Evolutionary conservation across 108 stramenopile genomes (phyloP).

Genomic region (Cyclotella atomus): DNA sequence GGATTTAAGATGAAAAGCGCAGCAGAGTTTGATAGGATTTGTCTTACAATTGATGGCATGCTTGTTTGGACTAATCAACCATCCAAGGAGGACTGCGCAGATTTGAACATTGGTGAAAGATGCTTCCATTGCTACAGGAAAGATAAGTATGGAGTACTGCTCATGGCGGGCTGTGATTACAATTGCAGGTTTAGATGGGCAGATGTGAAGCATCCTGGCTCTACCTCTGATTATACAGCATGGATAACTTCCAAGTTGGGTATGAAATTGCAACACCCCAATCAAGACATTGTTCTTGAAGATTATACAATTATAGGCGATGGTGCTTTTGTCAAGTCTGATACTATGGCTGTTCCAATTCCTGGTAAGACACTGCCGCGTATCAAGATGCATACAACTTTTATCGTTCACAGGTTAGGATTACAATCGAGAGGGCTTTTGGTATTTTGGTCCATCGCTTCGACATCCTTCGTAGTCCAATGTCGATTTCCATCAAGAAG

Average conservation of each 20-base stretch:
- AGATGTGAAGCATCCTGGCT: neutral
- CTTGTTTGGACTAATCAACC: conserved; percentile 14
- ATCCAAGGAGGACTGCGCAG: neutral
- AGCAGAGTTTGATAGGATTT: conserved; percentile 13
- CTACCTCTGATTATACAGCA: neutral
- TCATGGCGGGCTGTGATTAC: conserved; percentile 12
- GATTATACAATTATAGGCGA: neutral
- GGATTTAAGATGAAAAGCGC: conserved; percentile 2
- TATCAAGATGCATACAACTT: neutral
- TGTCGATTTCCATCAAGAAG: neutral
- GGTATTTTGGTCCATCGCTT: neutral
- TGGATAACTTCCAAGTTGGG: neutral
- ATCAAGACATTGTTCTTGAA: neutral
- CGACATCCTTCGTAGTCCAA: neutral
- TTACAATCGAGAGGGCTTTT: neutral
- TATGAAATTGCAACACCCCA: neutral
- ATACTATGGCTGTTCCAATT: neutral
- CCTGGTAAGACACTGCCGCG: neutral
- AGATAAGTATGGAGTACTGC: conserved; percentile 1
- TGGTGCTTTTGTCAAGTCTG: neutral
- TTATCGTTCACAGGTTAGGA: neutral
- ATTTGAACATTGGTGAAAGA: neutral
- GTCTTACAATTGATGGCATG: conserved; percentile 5
- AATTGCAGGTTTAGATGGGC: neutral
- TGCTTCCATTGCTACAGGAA: conserved; percentile 2